These are phyloP conservation scores for Teunomyces pallodes DNA, from an alignment of 805 yeast genomes.

Conservation along the genomic window DNA sequence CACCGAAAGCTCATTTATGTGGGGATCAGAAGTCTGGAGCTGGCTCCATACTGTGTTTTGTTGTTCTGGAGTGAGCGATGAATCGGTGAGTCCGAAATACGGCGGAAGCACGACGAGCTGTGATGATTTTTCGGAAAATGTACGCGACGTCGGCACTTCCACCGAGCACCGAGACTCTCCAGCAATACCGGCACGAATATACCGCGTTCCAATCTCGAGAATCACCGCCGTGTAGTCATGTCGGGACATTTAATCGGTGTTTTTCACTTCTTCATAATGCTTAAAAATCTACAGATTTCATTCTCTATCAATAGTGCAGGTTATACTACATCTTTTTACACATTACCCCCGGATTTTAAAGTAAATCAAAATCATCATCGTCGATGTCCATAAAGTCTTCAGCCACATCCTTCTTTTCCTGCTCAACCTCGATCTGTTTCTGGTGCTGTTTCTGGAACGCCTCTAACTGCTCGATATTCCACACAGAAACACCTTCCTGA, in stretches of 20 bases:
- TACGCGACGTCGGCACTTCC: background rate
- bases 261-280: too few species aligned
- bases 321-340: background rate
- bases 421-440: constrained; percentile 17
- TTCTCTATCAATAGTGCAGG: background rate
- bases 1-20: constrained; percentile 4
- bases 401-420: constrained; percentile 19
- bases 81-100: constrained; percentile 18
- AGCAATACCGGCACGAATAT: constrained; percentile 23
- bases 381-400: constrained; percentile 46
- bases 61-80: constrained; percentile 17
- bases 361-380: constrained; percentile 43
- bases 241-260: background rate
- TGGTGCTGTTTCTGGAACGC: constrained; percentile 55
- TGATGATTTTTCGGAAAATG: background rate
- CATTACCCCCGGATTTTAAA: constrained; percentile 8
- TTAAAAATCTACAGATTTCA: too few species aligned
- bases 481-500: constrained; percentile 91
- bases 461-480: constrained; percentile 73
- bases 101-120: constrained; percentile 14
- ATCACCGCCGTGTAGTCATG: constrained; percentile 15
- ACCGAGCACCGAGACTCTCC: constrained; percentile 20
- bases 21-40: background rate
- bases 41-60: constrained; percentile 4
- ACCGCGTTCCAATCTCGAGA: constrained; percentile 18